phyloP scores from a whole-genome alignment of 139 green algal species.

The Volvox reticuliferus region DNA sequence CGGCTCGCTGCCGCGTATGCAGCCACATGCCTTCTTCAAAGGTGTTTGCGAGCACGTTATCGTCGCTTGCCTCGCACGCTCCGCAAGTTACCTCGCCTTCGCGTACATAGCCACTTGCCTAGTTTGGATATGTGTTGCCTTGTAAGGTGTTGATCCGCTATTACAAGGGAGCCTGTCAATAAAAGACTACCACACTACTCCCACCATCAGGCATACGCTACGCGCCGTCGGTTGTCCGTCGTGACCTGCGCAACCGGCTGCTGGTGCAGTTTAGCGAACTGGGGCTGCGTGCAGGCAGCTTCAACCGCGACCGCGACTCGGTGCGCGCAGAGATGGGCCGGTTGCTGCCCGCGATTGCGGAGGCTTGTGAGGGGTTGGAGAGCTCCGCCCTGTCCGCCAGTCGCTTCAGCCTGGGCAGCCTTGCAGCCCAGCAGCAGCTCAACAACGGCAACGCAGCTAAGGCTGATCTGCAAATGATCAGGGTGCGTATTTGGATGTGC shows the following conservation, averaged over 20 bases:
- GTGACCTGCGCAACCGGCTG: conserved; percentile 74
- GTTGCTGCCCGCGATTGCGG: conserved; percentile 74
- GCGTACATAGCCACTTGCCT: too few species aligned
- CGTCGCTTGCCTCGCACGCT: too few species aligned
- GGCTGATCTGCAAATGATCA: conserved; percentile 54
- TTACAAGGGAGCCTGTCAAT: too few species aligned
- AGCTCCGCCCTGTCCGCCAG: neutral
- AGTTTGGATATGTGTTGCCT: too few species aligned
- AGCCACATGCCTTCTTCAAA: too few species aligned
- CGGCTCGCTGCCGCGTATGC: neutral
- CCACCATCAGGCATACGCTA: conserved; percentile 21
- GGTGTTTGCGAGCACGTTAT: too few species aligned
- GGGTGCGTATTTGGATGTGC: too few species aligned
- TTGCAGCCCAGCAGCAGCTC: conserved; percentile 40
- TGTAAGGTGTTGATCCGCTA: too few species aligned
- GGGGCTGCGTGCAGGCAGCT: conserved; percentile 49
- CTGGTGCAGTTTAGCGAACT: conserved; percentile 79
- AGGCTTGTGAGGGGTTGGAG: conserved; percentile 42
- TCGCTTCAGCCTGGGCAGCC: conserved; percentile 21
- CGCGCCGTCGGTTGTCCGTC: conserved; percentile 33
- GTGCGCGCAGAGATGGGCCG: conserved; percentile 64
- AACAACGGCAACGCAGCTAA: conserved; percentile 23
- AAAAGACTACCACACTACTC: neutral
- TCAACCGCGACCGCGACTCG: neutral
- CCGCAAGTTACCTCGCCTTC: too few species aligned